Evolutionary conservation across 2,329 filamentous ascomycete genomes (phyloP), one percentile per base, ranked within the genome.

Genomic region (Fusarium incarnatum): DNA sequence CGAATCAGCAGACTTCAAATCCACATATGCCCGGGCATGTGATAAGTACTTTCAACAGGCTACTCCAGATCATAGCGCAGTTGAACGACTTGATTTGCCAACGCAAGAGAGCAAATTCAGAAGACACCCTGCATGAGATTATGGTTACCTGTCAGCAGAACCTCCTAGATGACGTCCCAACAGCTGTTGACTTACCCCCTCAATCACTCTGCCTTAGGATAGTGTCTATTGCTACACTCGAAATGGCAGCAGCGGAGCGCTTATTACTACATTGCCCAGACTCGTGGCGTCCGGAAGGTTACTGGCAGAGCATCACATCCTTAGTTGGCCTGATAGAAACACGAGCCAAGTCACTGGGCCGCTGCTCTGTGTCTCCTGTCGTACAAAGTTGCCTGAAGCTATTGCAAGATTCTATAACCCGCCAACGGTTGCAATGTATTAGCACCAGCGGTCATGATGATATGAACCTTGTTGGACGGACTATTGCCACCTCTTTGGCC

Each of bases 1-100:
- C 8, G 12, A 27, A 13, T 8, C 54, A 20, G 2, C 37, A 12
- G 4, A 23, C 9, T 1, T 30, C 32, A 13, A 47, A 28, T 12
- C 8, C 32, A 2, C 40, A 62, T 27, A 5, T 28, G n/a, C 60
- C 60, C 7, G 60, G 60, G 9, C 56, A 62, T 40, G 25, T 61
- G 1, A 54, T 62, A 34, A 61, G 60, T 32, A 54, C 41, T 9
- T 62, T 61, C 1, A 62, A 62, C 18, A 8, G 18, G 11, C 3
- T 60, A 0, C 2, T 62, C 5, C 18, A 46, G 2, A 4, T 16
- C 0, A n/a, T 60, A 18, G 20, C 32, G 7, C 22, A 12, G 7
- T 10, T 62, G 0, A 62, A 60, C 10, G 22, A 23, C 1, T 25
- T 62, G 7, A 20, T 13, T 0, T 18, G 25, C 8, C n/a, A 32